phyloP scores from a whole-genome alignment of 441 rosid genomes.

The Mallotus japonicus region DNA sequence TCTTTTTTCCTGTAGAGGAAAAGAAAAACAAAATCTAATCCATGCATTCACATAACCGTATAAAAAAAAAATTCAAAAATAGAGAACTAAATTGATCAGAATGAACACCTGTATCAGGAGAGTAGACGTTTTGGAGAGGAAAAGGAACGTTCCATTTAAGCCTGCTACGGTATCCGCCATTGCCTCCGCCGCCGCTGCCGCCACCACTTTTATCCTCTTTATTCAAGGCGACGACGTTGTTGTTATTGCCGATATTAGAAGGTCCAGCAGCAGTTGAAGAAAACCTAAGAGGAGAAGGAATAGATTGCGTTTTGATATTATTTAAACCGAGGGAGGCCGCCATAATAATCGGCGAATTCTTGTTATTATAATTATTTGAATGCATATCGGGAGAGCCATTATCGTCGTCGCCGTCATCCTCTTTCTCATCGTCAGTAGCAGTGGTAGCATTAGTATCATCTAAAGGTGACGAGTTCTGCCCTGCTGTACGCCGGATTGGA shows the following conservation, averaged over 20 bases:
- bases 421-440: constrained; percentile 6
- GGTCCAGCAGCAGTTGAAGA: constrained; percentile 37
- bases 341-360: constrained; percentile 33
- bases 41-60: no score
- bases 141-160: constrained; percentile 29
- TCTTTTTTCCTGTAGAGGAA: constrained; percentile 49
- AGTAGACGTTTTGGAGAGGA: constrained; percentile 29
- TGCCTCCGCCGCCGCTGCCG: constrained; percentile 23
- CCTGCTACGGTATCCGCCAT: constrained; percentile 24
- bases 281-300: constrained; percentile 56
- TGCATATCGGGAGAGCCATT: constrained; percentile 1
- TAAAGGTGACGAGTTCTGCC: no score
- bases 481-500: constrained; percentile 33
- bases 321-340: constrained; percentile 74
- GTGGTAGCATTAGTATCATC: constrained; percentile 10
- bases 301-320: constrained; percentile 71
- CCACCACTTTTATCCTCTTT: constrained; percentile 29
- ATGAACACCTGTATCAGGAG: constrained; percentile 44
- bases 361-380: neutral
- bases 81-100: neutral
- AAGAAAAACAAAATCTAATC: no score
- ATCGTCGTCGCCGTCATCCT: constrained; percentile 12
- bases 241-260: constrained; percentile 21
- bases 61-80: neutral
- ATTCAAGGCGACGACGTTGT: neutral